Evolutionary conservation across 1,284 basidiomycete genomes (phyloP).

Genomic region (Ceratobasidium sp.): DNA sequence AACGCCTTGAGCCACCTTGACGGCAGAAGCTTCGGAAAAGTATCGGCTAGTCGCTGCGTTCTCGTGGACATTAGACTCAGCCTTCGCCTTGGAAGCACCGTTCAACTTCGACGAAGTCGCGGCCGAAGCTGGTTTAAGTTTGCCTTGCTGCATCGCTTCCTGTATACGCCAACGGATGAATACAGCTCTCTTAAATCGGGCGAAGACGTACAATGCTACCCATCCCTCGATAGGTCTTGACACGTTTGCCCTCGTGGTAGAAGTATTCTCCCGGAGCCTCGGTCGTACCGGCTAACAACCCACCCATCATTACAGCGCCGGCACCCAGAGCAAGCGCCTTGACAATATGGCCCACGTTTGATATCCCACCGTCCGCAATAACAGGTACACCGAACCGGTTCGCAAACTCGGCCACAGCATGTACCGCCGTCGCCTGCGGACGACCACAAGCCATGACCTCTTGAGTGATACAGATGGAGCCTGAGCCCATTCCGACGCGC

Average conservation of each 20-base stretch:
- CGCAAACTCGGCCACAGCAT: slow-evolving; percentile 95
- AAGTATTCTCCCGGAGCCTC: slow-evolving; percentile 99
- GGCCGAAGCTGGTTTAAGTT: slow-evolving; percentile 60
- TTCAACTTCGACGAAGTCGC: slow-evolving; percentile 61
- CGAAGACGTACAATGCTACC: slow-evolving; percentile 74
- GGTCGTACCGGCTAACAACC: slow-evolving; percentile 94
- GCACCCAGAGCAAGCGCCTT: slow-evolving; percentile 97
- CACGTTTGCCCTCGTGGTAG: slow-evolving; percentile 97
- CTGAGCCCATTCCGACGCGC: slow-evolving; percentile 97
- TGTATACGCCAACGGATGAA: slow-evolving; percentile 48
- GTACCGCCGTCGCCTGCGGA: slow-evolving; percentile 97
- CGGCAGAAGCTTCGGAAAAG: slow-evolving; percentile 94
- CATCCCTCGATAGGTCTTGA: slow-evolving; percentile 99
- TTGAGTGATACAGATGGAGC: slow-evolving; percentile 99
- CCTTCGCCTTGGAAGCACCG: slow-evolving; percentile 60
- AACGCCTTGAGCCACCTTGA: slow-evolving; percentile 98
- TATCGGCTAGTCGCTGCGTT: slow-evolving; percentile 98
- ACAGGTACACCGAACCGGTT: slow-evolving; percentile 95
- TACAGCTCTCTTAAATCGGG: neutral
- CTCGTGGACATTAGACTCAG: slow-evolving; percentile 71
- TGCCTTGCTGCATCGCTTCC: slow-evolving; percentile 95
- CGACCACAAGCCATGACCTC: slow-evolving; percentile 99
- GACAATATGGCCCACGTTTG: slow-evolving; percentile 97
- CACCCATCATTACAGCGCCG: slow-evolving; percentile 99
- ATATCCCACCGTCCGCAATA: slow-evolving; percentile 97